phyloP scores from a whole-genome alignment of 2,329 filamentous ascomycete genomes.

The Coleophoma eucalyptorum region DNA sequence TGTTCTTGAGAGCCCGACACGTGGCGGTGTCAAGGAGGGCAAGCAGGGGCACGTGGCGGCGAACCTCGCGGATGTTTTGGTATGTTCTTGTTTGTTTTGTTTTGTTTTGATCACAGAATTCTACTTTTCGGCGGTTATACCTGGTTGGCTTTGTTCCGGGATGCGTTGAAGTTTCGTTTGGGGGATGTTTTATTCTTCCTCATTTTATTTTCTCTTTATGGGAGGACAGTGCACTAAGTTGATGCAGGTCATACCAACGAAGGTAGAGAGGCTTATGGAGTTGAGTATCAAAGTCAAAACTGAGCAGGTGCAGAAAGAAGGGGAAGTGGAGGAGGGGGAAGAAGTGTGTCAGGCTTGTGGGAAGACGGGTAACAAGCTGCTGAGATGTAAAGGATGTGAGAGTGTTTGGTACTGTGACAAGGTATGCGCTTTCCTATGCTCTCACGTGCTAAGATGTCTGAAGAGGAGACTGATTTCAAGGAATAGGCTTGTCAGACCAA shows the following conservation, averaged over 20 bases:
- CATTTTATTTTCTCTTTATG: neutral
- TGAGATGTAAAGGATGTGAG: slow-evolving; percentile 21
- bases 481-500: slow-evolving; percentile 21
- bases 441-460: neutral
- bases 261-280: slow-evolving; percentile 13
- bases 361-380: slow-evolving; percentile 9
- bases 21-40: slow-evolving; percentile 16
- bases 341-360: slow-evolving; percentile 19
- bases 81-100: slow-evolving; percentile 2
- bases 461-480: neutral
- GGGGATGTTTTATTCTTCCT: neutral
- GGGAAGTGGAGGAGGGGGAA: neutral
- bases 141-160: neutral
- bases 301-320: neutral
- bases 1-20: slow-evolving; percentile 11
- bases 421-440: slow-evolving; percentile 10
- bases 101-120: neutral
- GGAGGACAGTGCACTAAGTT: neutral
- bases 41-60: slow-evolving; percentile 22
- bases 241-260: slow-evolving; percentile 19
- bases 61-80: slow-evolving; percentile 9
- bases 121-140: neutral
- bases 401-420: slow-evolving; percentile 25
- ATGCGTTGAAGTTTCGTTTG: neutral
- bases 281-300: slow-evolving; percentile 7